Evolutionary conservation across 177 flowering plant genomes (phyloP), one percentile per base, ranked within the genome.

Genomic region (Telopea speciosissima): DNA sequence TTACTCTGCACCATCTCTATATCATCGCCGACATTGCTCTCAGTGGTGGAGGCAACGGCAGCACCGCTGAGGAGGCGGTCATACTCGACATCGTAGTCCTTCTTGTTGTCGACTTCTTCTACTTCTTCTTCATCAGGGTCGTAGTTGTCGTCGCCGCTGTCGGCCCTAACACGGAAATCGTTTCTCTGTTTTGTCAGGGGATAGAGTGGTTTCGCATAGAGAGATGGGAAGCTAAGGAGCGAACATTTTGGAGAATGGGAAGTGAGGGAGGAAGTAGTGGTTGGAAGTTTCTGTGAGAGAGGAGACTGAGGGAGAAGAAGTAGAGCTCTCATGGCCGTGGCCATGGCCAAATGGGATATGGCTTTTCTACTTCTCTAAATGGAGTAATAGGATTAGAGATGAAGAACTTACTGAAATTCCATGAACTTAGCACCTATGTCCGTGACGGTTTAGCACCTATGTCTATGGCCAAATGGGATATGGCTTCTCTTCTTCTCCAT

Each of bases 51-150:
- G 12, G 59, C 24, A 14, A 72, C 66, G 22, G 52, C 7, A n/a
- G n/a, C n/a, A n/a, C n/a, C n/a, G n/a, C n/a, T n/a, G n/a, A n/a
- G n/a, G n/a, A n/a, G n/a, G n/a, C n/a, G n/a, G n/a, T n/a, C n/a
- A 80, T 91, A 95, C 70, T 88, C 92, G 44, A 92, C 84, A 71
- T 92, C 97, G 78, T 84, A 95, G 75, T 95, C 97, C 74, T 79
- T 86, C 86, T 87, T 91, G 85, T 92, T 91, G 72, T 95, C 97
- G 24, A 86, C 78, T 61, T 95, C 99, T 40, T 88, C 97, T 12
- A 79, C 82, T 75, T 95, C 97, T 1, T 92, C 94, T 14, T 91
- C 97, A 71, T 90, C 91, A 87, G 88, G 82, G 72, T 88, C 97
- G 81, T 85, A 89, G 74, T 87, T 93, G 49, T 85, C 90, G 24